Evolutionary conservation across 768 basidiomycete genomes (phyloP), one percentile per base, ranked within the genome.

Genomic region (Plicaturopsis crispa): DNA sequence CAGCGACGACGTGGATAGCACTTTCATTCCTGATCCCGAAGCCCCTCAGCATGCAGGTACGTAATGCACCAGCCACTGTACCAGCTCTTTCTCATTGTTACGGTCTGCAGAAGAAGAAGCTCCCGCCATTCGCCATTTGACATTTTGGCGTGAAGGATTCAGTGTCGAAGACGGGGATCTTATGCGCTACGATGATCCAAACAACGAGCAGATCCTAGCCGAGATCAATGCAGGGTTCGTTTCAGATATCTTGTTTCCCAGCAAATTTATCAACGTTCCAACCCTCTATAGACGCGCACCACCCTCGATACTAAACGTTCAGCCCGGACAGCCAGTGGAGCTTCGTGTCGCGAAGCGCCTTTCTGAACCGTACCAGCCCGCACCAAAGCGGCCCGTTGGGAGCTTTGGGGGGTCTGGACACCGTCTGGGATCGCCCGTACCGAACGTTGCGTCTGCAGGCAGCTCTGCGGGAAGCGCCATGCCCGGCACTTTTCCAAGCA

Each of bases 81-180:
- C 11, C 28, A 20, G 20, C 16, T 6, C n/a, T 6, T 13, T 8
- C 8, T 8, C 21, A 30, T 32, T 35, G n/a, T 12, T 21, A 36
- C 33, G 41, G 31, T 41, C 21, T 7, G 65, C 64, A 2, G 59
- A 59, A 5, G 67, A 70, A 42, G 71, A 72, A 41, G 73, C 78
- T 36, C 68, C 73, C 3, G 82, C 69, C 0, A 73, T 80, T 34
- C 79, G 94, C 6, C 71, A 75, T 39, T 64, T 98, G 31, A 92
- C 84, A 0, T 87, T 98, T 62, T 98, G 94, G 94, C 72, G 80
- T 28, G 75, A 97, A 43, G 96, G 96, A 0, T 97, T 96, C 60
- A 80, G 80, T 33, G 74, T 98, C 32, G 88, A 96, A 51, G 88
- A 91, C 45, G 89, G 91, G 4, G 80, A 81, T 21, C 64, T 98